phyloP scores from a whole-genome alignment of 164 flowering plant genomes.

The Cinnamomum chago region DNA sequence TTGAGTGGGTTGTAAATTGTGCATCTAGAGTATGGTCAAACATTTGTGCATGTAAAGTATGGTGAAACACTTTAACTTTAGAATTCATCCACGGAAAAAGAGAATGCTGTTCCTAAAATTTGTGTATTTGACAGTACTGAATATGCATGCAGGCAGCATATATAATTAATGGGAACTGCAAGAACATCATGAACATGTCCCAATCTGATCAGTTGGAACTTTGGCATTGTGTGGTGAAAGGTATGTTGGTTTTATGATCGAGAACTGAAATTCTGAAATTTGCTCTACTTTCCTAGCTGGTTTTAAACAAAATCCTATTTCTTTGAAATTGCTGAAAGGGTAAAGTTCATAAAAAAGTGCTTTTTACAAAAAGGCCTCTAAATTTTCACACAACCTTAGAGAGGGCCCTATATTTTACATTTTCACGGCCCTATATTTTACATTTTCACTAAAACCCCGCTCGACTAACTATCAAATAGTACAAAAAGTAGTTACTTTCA shows the following conservation, averaged over 20 bases:
- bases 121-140: background rate
- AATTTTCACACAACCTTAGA: too few species aligned
- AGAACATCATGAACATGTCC: slow-evolving; percentile 95
- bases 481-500: too few species aligned
- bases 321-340: too few species aligned
- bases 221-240: slow-evolving; percentile 71
- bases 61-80: background rate
- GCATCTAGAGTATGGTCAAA: background rate
- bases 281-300: too few species aligned
- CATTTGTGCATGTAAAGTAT: too few species aligned
- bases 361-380: too few species aligned
- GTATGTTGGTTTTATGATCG: slow-evolving; percentile 23
- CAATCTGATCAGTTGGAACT: slow-evolving; percentile 87
- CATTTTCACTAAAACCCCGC: too few species aligned
- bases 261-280: background rate
- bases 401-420: too few species aligned
- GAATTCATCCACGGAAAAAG: background rate
- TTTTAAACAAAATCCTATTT: too few species aligned
- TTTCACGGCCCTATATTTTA: too few species aligned
- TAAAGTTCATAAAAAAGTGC: too few species aligned
- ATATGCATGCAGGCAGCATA: slow-evolving; percentile 70
- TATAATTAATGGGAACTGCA: slow-evolving; percentile 90
- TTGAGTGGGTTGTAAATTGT: background rate
- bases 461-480: too few species aligned
- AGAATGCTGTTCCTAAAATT: background rate